Base-by-base conservation (phyloP, 768 basidiomycete species). In the Leucocoprinus leucothites region DNA sequence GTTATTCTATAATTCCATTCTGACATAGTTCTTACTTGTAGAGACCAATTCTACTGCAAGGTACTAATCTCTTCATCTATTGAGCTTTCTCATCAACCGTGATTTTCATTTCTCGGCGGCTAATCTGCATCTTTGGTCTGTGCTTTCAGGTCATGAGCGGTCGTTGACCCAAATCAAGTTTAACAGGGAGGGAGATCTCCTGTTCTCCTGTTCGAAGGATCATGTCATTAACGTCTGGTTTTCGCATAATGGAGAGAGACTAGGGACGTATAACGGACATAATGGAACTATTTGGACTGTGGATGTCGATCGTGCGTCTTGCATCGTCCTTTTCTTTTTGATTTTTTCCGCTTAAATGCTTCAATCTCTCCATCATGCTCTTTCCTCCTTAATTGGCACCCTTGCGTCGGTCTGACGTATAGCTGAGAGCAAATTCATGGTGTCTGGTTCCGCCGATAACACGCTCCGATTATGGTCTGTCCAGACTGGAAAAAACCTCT, bases 271-370 rank as follows among this genome's bases (percentile, higher is more conserved):
- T 67, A 85, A 91, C 44, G 97, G 94, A 38, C 86, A 97, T 71
- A 99, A 98, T 65, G 97, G 97, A 53, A 80, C 91, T 0, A 90
- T 99, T 24, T 98, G 97, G 97, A 95, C 94, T 49, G 84, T 95
- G 61, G 94, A 96, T 71, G 85, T 93, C 50, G 97, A 99, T 78
- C 86, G 94, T 97, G 72, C 72, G 91, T 76, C 57, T 41, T 18
- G 44, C 26, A 18, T 50, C 41, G 25, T 50, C 24, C 31, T 21
- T 45, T 50, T 44, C 24, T 19, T 31, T 35, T 34, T 55, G 9
- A 22, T 51, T 56, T 44, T 40, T 45, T 28, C 36, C 57, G 18
- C 21, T n/a, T 24, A 8, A 31, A 19, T 31, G 11, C 24, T 18
- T 47, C 25, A 16, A 11, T n/a, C 14, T 4, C 38, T n/a, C 3